Base-by-base conservation (phyloP, 371 early-diverging fungal species). In the Mucor saturninus region DNA sequence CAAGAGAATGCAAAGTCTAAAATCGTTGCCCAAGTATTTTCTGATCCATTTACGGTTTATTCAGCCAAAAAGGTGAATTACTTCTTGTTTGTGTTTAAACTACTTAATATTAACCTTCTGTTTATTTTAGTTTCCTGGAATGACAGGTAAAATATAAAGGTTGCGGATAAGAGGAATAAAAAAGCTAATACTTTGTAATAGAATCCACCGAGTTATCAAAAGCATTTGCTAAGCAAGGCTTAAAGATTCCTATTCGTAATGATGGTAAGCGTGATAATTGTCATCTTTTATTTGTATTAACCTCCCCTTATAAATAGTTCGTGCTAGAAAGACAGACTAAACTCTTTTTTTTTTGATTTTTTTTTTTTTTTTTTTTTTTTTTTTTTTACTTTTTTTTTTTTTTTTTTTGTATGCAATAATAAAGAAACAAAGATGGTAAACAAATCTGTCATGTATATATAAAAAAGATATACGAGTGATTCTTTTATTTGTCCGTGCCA, bases 161-260 rank as follows among this genome's bases (percentile, higher is more conserved):
- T 21, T 21, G 21, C 21, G 21, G 2, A 29, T 29, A 26, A 13
- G 21, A 50, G 10, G 5, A 5, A 28, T 28, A 15, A 5, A 14
- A 50, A 6, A 28, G 35, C n/a, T 11, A 45, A 4, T 68, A 15
- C 5, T 26, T 21, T 37, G 7, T n/a, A n/a, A 35, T 71, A 91
- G 96, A 95, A 83, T 94, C 95, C 4, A 95, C 97, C 6, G 89
- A 89, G 39, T 68, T 96, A 30, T 94, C 95, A 13, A 89, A 93
- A 64, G 84, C 88, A 8, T 91, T 96, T 80, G 95, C 97, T 2
- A 91, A 91, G 54, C 97, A 96, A 66, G 97, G 97, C 0, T 76
- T 96, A 52, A 95, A 95, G 68, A 95, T 96, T 61, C 92, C 95
- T 2, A 93, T 96, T 68, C 85, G 95, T 39, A 96, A 95, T 62